Percentiles rank a stretch among this genome's conserved stretches.
Evolutionary conservation across 2,329 filamentous ascomycete species (phyloP).

Genomic region (Neopestalotiopsis rosae): DNA sequence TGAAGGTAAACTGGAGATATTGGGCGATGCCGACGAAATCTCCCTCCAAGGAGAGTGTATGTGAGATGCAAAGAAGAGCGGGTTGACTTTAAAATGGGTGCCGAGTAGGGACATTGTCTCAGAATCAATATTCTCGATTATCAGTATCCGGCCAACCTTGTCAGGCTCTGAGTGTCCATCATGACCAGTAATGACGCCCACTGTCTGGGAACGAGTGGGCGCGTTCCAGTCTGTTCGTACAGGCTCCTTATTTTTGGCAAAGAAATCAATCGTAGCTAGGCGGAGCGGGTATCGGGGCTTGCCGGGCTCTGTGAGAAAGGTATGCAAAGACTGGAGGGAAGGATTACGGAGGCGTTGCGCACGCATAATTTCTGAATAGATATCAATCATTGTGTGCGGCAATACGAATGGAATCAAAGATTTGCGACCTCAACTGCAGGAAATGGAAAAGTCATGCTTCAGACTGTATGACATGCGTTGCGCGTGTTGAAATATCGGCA

Average conservation of each 20-base stretch:
- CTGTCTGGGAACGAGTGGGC: background rate
- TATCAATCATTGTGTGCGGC: background rate
- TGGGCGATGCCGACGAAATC: background rate
- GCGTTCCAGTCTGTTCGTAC: background rate
- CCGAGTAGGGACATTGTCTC: background rate
- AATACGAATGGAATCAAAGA: too few species aligned
- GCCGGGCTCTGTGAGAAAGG: background rate
- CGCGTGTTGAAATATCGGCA: too few species aligned
- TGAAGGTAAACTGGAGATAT: background rate
- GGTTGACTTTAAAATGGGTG: background rate
- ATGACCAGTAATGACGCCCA: background rate
- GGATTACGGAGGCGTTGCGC: background rate
- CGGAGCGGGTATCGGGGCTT: background rate
- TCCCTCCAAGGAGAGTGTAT: background rate
- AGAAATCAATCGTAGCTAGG: background rate
- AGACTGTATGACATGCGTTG: too few species aligned
- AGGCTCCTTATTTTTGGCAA: background rate
- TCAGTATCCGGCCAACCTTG: background rate
- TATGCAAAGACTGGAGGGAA: background rate
- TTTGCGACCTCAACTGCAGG: too few species aligned
- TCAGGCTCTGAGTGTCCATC: background rate
- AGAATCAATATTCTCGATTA: background rate
- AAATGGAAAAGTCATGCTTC: too few species aligned
- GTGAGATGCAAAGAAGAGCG: background rate
- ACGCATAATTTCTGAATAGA: background rate